These are phyloP conservation scores for Thraustochytrium striatum DNA, from an alignment of 352 stramenopile species.

Conservation along the genomic window DNA sequence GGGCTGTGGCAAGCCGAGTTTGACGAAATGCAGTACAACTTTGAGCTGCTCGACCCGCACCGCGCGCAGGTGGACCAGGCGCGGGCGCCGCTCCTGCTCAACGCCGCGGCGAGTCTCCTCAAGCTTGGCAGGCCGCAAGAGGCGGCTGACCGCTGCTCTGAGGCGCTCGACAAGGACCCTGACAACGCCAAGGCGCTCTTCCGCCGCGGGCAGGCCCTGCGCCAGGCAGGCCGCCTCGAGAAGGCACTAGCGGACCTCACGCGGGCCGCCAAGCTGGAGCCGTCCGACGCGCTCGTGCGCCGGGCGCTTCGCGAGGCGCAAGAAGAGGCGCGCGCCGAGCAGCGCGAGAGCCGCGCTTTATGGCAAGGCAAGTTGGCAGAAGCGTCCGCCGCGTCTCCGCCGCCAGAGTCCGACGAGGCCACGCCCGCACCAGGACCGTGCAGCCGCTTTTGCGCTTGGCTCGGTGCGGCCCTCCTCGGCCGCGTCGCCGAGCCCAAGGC, in stretches of 20 bases:
- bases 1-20: slow-evolving; percentile 44
- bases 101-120: slow-evolving; percentile 35
- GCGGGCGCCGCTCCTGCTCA: slow-evolving; percentile 35
- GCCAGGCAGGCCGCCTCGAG: not conserved
- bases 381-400: too few species aligned
- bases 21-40: slow-evolving; percentile 50
- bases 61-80: slow-evolving; percentile 13
- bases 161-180: slow-evolving; percentile 17
- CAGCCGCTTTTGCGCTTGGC: too few species aligned
- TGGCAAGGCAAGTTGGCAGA: too few species aligned
- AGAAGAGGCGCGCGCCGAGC: too few species aligned
- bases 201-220: slow-evolving; percentile 4
- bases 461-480: too few species aligned
- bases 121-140: not conserved
- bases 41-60: slow-evolving; percentile 47
- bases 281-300: slow-evolving; percentile 5
- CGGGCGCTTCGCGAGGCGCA: slow-evolving; percentile 25
- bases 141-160: slow-evolving; percentile 5
- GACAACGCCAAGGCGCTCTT: slow-evolving; percentile 48
- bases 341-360: too few species aligned
- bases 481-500: too few species aligned
- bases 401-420: too few species aligned
- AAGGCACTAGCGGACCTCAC: slow-evolving; percentile 13
- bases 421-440: too few species aligned
- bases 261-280: not conserved